phyloP scores from a whole-genome alignment of 441 rosid species.

The Gossypium laxum region DNA sequence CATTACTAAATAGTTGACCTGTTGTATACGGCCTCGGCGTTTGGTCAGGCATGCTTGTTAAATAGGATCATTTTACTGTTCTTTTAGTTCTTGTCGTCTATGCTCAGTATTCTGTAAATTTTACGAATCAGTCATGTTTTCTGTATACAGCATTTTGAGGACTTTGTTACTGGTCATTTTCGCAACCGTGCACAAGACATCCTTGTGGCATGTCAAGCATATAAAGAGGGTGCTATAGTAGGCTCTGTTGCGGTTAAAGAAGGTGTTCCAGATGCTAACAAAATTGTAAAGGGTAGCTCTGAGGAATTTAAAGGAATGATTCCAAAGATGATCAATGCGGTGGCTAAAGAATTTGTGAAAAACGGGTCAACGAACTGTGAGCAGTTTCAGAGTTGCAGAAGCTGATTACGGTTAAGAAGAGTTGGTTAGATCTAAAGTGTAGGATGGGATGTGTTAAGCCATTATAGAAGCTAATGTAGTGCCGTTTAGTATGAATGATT shows the following conservation, averaged over 20 bases:
- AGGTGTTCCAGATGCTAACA: constrained; percentile 19
- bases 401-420: not conserved
- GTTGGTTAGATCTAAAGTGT: not conserved
- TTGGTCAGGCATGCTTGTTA: not conserved
- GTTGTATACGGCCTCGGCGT: not conserved
- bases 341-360: constrained; percentile 26
- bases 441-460: not conserved
- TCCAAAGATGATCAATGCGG: constrained; percentile 22
- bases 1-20: not conserved
- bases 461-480: constrained; percentile 10
- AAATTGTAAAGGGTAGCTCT: constrained; percentile 15
- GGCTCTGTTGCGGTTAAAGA: constrained; percentile 29
- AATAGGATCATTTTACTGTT: not conserved
- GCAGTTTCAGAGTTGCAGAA: constrained; percentile 19
- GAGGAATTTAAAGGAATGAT: constrained; percentile 21
- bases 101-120: not conserved
- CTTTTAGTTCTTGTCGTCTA: not conserved
- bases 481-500: constrained; percentile 1
- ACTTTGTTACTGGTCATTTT: constrained; percentile 38
- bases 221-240: constrained; percentile 31
- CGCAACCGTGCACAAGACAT: constrained; percentile 30
- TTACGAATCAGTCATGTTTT: not conserved
- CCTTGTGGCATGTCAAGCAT: constrained; percentile 42
- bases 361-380: constrained; percentile 32
- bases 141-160: constrained; percentile 45